These are phyloP conservation scores for Polygonum aviculare DNA, from an alignment of 148 eudicot species.

Conservation along the genomic window DNA sequence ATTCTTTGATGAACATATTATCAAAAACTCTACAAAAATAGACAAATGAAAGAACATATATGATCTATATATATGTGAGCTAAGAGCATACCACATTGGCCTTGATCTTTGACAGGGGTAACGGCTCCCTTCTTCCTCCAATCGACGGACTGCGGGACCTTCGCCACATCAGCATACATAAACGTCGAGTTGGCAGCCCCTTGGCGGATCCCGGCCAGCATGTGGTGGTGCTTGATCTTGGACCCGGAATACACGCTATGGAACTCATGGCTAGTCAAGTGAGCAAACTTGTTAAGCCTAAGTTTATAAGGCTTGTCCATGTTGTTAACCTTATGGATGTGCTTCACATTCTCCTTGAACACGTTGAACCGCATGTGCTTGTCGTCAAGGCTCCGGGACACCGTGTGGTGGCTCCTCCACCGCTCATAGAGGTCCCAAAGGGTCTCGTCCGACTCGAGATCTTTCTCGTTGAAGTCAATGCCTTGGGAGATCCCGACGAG, in stretches of 20 bases:
- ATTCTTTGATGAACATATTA: background rate
- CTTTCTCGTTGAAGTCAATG: constrained; percentile 61
- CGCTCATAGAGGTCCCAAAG: constrained; percentile 84
- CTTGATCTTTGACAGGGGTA: constrained; percentile 69
- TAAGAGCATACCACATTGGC: constrained; percentile 61
- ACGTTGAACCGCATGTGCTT: constrained; percentile 76
- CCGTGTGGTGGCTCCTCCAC: constrained; percentile 92
- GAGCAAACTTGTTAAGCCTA: constrained; percentile 78
- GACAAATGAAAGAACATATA: background rate
- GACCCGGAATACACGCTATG: constrained; percentile 48
- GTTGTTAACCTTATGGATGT: constrained; percentile 56
- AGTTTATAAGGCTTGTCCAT: constrained; percentile 81
- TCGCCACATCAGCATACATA: constrained; percentile 48
- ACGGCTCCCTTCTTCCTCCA: constrained; percentile 90
- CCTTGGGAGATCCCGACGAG: constrained; percentile 33
- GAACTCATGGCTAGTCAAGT: constrained; percentile 85
- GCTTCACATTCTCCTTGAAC: constrained; percentile 66
- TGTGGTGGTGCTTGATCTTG: constrained; percentile 53
- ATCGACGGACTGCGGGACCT: constrained; percentile 56
- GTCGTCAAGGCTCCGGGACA: constrained; percentile 60
- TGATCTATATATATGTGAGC: background rate
- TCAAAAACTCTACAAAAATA: background rate
- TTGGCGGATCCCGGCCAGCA: constrained; percentile 37
- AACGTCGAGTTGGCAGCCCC: constrained; percentile 27
- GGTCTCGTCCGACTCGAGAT: constrained; percentile 71